Base-by-base conservation (phyloP, 352 stramenopile genomes). In the Pythium aphanidermatum region DNA sequence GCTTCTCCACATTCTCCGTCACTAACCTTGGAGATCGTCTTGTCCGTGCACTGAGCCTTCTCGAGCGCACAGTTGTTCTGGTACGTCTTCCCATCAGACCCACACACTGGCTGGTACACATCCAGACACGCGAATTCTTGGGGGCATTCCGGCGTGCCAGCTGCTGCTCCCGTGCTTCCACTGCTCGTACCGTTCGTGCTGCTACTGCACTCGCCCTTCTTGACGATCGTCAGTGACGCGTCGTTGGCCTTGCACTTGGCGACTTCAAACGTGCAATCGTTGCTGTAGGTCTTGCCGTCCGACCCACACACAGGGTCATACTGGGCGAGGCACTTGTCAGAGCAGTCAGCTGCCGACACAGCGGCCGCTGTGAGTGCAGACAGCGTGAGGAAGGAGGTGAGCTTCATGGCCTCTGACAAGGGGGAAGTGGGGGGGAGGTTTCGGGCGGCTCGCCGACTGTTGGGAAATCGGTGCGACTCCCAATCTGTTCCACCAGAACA, bases 11-110 rank as follows among this genome's bases (percentile, higher is more conserved):
- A 79, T 24, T 35, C 43, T 11, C 68, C 57, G 2, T 54, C 35
- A 2, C 43, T 51, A 11, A 49, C 47, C 27, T 70, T 67, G 11
- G 38, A 17, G 8, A 76, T 32, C 11, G 40, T 28, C 40, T 51
- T 51, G 51, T 56, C 14, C 11, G 38, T 11, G 50, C 74, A 86
- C 36, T 69, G 59, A 3, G 56, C 60, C 24, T 35, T 51, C n/a
- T 72, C 60, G 26, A 86, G 70, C 24, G 53, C 32, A 48, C 74
- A 84, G 42, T 61, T 55, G 54, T 78, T 83, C 27, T 27, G 25
- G 58, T 83, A 86, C 5, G 74, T 84, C 16, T 60, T 23, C 23
- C 68, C 66, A 44, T 84, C 60, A 9, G 74, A 81, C 14, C 51
- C 71, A 37, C 74, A 86, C 9, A 86, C 65, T 5, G 71, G 70